phyloP scores from a whole-genome alignment of 2,329 filamentous ascomycete genomes.

The Arthrobotrys musiformis region DNA sequence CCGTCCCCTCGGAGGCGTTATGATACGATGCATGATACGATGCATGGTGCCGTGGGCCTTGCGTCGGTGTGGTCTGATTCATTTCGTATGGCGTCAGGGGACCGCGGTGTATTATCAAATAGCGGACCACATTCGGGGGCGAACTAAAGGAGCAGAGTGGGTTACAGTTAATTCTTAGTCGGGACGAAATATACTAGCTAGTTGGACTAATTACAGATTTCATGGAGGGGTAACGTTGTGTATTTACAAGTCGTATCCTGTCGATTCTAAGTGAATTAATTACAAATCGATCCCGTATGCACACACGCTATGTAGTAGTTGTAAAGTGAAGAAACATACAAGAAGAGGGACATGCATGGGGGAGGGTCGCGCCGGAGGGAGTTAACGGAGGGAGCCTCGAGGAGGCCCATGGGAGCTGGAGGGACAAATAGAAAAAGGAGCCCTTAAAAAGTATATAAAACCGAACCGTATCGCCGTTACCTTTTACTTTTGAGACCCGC shows the following conservation, averaged over 20 bases:
- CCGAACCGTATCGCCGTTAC: slow-evolving; percentile 4
- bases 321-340: too few species aligned
- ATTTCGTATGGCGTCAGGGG: neutral
- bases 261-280: too few species aligned
- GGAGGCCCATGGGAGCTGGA: neutral
- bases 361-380: too few species aligned
- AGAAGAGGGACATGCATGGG: too few species aligned
- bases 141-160: too few species aligned
- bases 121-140: neutral
- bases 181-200: too few species aligned
- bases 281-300: too few species aligned
- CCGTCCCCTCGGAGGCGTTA: neutral
- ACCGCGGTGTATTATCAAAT: neutral
- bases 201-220: too few species aligned
- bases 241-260: too few species aligned
- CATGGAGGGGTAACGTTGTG: too few species aligned
- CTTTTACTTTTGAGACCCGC: slow-evolving; percentile 18
- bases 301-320: too few species aligned
- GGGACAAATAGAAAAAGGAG: neutral
- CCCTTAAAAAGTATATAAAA: neutral
- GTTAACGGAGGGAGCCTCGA: neutral
- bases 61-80: slow-evolving; percentile 9
- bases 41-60: neutral
- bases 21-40: neutral
- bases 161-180: too few species aligned